Evolutionary conservation across 148 eudicot genomes (phyloP), one percentile per base, ranked within the genome.

Genomic region (Heliamphora exappendiculata): DNA sequence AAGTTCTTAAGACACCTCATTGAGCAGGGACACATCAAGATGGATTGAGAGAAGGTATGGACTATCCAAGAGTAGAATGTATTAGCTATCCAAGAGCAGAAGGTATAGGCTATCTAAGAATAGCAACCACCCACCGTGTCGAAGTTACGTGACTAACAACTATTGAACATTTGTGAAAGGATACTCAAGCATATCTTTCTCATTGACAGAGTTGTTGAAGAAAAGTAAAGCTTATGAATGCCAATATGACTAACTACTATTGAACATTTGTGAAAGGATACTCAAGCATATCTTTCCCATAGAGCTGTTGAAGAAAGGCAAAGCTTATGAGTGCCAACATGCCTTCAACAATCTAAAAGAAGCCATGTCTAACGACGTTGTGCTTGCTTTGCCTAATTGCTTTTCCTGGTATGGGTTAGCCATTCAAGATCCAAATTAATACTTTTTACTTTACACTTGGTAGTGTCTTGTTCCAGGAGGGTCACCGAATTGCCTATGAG

Each of bases 181-280:
- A n/a, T n/a, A n/a, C n/a, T n/a, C n/a, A n/a, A n/a, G n/a, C n/a
- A 67, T 22, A 4, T 37, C 34, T 0, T 4, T 74, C 31, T 34
- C 66, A 7, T 24, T n/a, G n/a, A n/a, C n/a, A 67, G 47, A 76
- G 11, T 22, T 76, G n/a, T 5, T 76, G 0, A 76, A 76, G 37
- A 76, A 76, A 12, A 24, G 10, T 16, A 0, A 22, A 1, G 26
- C 4, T 0, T 67, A n/a, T 53, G 64, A 0, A n/a, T n/a, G 14
- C 33, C n/a, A n/a, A n/a, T n/a, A n/a, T n/a, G n/a, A n/a, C n/a
- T n/a, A n/a, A n/a, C n/a, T n/a, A n/a, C n/a, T n/a, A n/a, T n/a
- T n/a, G n/a, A n/a, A n/a, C n/a, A n/a, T n/a, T n/a, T n/a, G n/a
- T n/a, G n/a, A n/a, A n/a, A n/a, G n/a, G n/a, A n/a, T n/a, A n/a